Base-by-base conservation (phyloP, 129 eudicot species). In the Tagetes erecta region DNA sequence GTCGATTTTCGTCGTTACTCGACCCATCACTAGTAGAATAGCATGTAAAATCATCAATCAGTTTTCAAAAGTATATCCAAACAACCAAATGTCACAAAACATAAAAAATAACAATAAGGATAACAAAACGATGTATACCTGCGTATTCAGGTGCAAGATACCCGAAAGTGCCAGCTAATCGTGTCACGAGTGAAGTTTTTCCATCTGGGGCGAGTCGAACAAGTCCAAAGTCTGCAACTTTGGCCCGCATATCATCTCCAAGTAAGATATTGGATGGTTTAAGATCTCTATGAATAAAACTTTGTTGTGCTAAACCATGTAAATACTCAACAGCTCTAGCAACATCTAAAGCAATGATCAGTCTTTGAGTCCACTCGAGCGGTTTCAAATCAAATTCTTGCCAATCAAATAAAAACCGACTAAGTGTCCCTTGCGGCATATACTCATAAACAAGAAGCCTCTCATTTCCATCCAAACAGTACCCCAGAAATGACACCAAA, bases 101-200 rank as follows among this genome's bases (percentile, higher is more conserved):
- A 20, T 20, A 20, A 50, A 50, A 50, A 50, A 50, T 3, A 52
- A 52, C 4, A 42, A 27, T 52, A 56, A 64, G 27, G 73, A 44
- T 4, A 75, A 34, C 6, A 67, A 53, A 14, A 5, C 8, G 27
- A 72, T 57, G 31, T 41, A 33, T 58, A 87, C 98, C 98, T 65
- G 96, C 98, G 65, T 93, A 93, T 82, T 93, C 98, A 3, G 98
- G 98, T 12, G 98, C 98, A 71, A 93, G 88, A 84, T 93, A 93
- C 13, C 98, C 98, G 30, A 93, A 93, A 20, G 91, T 87, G 14
- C 88, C 88, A 1, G 92, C 92, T 60, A 84, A 66, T 10, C 86
- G 67, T 9, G 92, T 87, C 83, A 84, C 88, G 44, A 87, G 67
- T 8, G 92, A 87, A 30, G 73, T 64, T 52, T 84, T 87, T 59